Conservation (phyloP, 768 basidiomycete genomes). For the Tremella mesenterica region DNA sequence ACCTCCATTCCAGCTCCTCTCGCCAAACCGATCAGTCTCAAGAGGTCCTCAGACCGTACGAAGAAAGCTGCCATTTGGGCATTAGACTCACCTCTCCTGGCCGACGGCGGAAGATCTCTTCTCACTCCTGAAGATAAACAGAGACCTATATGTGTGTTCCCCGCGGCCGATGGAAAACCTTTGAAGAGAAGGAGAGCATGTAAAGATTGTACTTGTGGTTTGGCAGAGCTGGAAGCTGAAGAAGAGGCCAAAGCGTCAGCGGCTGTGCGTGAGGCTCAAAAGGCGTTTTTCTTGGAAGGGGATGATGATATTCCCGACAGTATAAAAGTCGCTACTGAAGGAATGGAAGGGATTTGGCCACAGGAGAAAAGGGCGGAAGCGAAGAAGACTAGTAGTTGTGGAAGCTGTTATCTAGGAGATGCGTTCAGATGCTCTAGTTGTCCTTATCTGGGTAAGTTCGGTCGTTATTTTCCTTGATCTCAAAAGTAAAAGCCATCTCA, state of each 20-base stretch:
- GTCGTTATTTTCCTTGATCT: too few relatives aligned
- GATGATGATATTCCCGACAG: constrained; percentile 49
- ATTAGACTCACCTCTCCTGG: constrained; percentile 60
- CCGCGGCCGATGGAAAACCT: constrained; percentile 35
- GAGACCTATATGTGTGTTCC: constrained; percentile 62
- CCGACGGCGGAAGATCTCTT: constrained; percentile 73
- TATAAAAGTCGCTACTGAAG: constrained; percentile 35
- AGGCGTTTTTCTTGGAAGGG: constrained; percentile 49
- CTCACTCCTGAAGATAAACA: constrained; percentile 73
- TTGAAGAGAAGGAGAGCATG: constrained; percentile 56
- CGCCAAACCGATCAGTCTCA: constrained; percentile 24
- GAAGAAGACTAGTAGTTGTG: constrained; percentile 76
- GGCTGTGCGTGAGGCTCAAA: constrained; percentile 47
- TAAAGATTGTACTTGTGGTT: constrained; percentile 93
- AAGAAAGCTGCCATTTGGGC: constrained; percentile 87
- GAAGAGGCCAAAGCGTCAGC: constrained; percentile 49
- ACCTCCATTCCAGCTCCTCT: constrained; percentile 13
- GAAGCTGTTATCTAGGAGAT: constrained; percentile 94
- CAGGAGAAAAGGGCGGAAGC: constrained; percentile 39
- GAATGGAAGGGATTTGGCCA: constrained; percentile 43
- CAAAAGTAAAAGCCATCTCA: not conserved
- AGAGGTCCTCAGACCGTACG: constrained; percentile 52
- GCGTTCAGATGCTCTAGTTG: constrained; percentile 94
- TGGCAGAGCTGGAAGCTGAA: constrained; percentile 84
- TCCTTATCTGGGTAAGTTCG: constrained; percentile 84